Evolutionary conservation across 306 rosid species (phyloP).

Genomic region (Cotoneaster glaucophyllus): DNA sequence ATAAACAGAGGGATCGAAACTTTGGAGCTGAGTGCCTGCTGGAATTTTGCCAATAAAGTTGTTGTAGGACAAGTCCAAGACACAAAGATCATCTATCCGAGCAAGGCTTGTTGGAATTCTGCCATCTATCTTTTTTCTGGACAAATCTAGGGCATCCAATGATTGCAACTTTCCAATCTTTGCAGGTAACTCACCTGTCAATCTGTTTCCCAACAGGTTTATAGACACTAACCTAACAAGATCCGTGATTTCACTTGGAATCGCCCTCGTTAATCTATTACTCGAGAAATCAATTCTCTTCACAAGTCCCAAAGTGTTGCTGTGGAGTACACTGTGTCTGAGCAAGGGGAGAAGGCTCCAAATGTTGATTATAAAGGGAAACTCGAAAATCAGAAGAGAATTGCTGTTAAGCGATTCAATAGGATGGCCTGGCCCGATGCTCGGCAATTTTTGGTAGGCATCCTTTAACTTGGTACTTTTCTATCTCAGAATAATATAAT

Average conservation of each 20-base stretch:
- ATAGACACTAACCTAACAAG: background rate
- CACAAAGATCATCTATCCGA: accelerated
- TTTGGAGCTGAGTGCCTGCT: accelerated
- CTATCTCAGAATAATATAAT: background rate
- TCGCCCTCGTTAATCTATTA: conserved; percentile 14
- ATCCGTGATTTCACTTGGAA: conserved; percentile 7
- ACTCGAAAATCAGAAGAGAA: conserved; percentile 67
- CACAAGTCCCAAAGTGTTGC: conserved; percentile 38
- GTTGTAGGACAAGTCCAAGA: conserved; percentile 19
- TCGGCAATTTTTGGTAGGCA: conserved; percentile 63
- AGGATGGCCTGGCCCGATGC: conserved; percentile 86
- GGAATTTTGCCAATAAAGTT: conserved; percentile 26
- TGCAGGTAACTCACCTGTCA: conserved; percentile 22
- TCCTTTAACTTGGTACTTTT: background rate
- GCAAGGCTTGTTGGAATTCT: conserved; percentile 12
- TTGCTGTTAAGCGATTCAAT: conserved; percentile 70
- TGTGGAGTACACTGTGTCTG: conserved; percentile 77
- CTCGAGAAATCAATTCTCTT: conserved; percentile 23
- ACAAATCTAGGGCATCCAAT: conserved; percentile 12
- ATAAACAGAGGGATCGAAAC: background rate
- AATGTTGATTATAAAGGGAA: conserved; percentile 85
- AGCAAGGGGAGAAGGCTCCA: conserved; percentile 82
- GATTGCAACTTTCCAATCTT: background rate
- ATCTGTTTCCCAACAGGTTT: conserved; percentile 15
- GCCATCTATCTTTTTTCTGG: conserved; percentile 20